A percentile compares a stretch with the other conserved stretches of the same genome.
Evolutionary conservation across 345 rosid species (phyloP).

Genomic region (Citrus sp.): DNA sequence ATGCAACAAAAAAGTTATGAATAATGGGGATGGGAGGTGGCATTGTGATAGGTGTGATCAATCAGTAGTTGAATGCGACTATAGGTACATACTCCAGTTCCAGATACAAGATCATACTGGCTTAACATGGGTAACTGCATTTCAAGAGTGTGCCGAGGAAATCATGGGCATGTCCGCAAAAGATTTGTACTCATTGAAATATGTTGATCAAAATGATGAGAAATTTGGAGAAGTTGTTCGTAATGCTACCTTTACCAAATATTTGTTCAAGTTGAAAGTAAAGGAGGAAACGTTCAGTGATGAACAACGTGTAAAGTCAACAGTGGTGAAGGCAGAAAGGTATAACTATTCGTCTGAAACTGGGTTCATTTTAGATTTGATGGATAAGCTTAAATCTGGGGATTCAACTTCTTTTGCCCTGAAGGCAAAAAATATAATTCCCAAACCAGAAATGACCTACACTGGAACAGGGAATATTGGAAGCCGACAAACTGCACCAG

Average conservation of each 20-base stretch:
- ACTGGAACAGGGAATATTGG: conserved; percentile 30
- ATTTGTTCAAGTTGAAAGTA: conserved; percentile 75
- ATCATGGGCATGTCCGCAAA: conserved; percentile 86
- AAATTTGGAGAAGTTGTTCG: conserved; percentile 64
- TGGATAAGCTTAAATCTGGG: conserved; percentile 48
- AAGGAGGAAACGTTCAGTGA: conserved; percentile 88
- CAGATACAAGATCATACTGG: conserved; percentile 96
- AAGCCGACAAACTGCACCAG: conserved; percentile 29
- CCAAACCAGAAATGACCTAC: conserved; percentile 22
- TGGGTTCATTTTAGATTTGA: conserved; percentile 54
- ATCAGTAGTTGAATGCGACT: conserved; percentile 73
- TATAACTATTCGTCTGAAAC: conserved; percentile 56
- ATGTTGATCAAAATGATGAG: conserved; percentile 65
- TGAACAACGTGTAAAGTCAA: conserved; percentile 86
- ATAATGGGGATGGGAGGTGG: conserved; percentile 94
- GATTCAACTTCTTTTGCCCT: conserved; percentile 24
- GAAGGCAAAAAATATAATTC: conserved; percentile 31
- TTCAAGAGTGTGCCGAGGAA: conserved; percentile 83
- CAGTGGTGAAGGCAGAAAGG: conserved; percentile 73
- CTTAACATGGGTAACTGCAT: conserved; percentile 82
- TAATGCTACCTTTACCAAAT: conserved; percentile 59
- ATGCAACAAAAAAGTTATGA: conserved; percentile 82
- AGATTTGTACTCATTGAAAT: conserved; percentile 61
- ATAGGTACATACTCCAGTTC: conserved; percentile 75
- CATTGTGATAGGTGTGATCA: conserved; percentile 80